Base-by-base conservation (phyloP, 176 grass and related monocot genomes). In the Melocanna baccifera region DNA sequence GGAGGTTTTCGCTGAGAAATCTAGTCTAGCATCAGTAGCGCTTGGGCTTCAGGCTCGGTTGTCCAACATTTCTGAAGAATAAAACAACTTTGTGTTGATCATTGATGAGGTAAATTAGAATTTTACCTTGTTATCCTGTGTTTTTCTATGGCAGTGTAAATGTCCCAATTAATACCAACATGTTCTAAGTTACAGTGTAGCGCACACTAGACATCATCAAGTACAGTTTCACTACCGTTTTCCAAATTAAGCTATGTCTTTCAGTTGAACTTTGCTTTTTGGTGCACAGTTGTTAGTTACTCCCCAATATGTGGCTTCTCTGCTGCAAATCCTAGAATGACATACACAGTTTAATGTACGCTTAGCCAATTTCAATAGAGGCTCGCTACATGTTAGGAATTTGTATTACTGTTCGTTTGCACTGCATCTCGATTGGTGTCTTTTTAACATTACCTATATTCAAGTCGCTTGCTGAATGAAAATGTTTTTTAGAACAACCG, bases 11-110 rank as follows among this genome's bases (percentile, higher is more conserved):
- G 90, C 87, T 77, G 94, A 94, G 84, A 92, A 88, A 61, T 87
- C 92, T 84, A 90, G 94, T 84, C 83, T 97, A 83, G 84, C 90
- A 81, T 87, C 90, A 46, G 94, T 94, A 90, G 90, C 76, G 15
- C 82, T 80, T 9, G 92, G 89, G 65, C 85, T 97, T 23, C 92
- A 90, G 55, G 83, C 88, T 71, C 53, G 83, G 48, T 47, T 97
- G 26, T 53, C 51, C 26, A 83, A 56, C 59, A 83, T 94, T 67
- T 90, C 87, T 72, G 81, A 94, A 66, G 87, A 97, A 80, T 82
- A 65, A 25, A 86, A 87, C 37, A 62, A 62, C 20, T 89, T 75
- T 51, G 30, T 87, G 42, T 50, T 82, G 12, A 77, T 88, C 13
- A 89, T 97, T 46, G 83, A 92, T 0, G 53, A 90, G 92, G 90